Conservation (phyloP, 228 moss, liverwort and hornwort species). For the Sphagnum magellanicum region DNA sequence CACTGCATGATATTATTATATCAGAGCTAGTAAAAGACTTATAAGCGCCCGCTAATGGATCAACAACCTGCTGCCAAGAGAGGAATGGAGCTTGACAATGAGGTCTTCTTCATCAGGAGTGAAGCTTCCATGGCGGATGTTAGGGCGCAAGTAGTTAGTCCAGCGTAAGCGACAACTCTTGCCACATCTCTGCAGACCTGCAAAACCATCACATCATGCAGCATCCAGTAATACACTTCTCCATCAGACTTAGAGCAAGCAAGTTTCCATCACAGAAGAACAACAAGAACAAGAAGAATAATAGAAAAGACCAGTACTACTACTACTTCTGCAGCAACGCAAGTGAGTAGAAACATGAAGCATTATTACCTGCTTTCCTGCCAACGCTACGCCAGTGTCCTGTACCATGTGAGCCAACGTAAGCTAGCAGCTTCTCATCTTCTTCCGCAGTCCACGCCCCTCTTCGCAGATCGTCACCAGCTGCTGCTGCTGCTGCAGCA, state of each 20-base stretch:
- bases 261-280: too few relatives aligned
- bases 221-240: too few relatives aligned
- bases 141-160: constrained; percentile 67
- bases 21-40: too few relatives aligned
- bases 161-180: constrained; percentile 65
- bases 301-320: too few relatives aligned
- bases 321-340: too few relatives aligned
- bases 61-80: constrained; percentile 61
- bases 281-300: too few relatives aligned
- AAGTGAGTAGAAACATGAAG: too few relatives aligned
- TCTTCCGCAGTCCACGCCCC: constrained; percentile 98
- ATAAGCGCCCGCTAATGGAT: too few relatives aligned
- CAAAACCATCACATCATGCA: neutral
- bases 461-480: constrained; percentile 72
- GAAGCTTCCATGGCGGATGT: constrained; percentile 61
- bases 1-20: too few relatives aligned
- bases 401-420: constrained; percentile 87
- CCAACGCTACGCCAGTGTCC: constrained; percentile 98
- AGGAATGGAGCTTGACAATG: constrained; percentile 59
- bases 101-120: constrained; percentile 58
- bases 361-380: constrained; percentile 59
- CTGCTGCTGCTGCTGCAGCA: too few relatives aligned
- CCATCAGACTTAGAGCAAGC: too few relatives aligned
- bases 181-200: constrained; percentile 61
- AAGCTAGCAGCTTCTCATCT: constrained; percentile 88